Percentiles rank a stretch among this genome's conserved stretches.
These are phyloP conservation scores for Paspalum notatum DNA, from an alignment of 176 grass and related monocot genomes.

Conservation along the genomic window DNA sequence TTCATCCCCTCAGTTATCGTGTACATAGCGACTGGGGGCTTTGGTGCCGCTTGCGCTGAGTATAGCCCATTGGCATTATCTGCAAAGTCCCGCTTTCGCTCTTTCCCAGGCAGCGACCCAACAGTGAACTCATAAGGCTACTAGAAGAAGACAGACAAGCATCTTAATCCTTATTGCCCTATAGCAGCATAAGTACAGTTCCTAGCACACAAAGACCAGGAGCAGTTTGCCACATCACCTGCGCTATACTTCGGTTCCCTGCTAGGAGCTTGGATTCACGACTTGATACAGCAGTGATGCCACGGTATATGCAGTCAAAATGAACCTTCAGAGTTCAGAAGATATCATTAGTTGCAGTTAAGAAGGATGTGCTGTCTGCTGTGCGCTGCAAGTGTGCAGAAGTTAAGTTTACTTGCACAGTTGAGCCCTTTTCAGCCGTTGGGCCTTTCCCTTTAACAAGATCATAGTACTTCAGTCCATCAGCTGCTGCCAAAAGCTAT, in stretches of 20 bases:
- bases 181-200: neutral
- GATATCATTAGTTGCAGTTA: neutral
- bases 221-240: conserved; percentile 59
- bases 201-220: neutral
- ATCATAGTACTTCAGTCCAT: conserved; percentile 94
- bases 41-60: conserved; percentile 84
- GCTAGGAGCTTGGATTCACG: conserved; percentile 95
- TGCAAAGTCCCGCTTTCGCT: conserved; percentile 84
- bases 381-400: neutral
- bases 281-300: conserved; percentile 84
- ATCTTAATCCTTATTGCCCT: conserved; percentile 35
- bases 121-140: conserved; percentile 99
- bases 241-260: conserved; percentile 84
- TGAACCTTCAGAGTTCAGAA: conserved; percentile 64
- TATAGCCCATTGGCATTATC: conserved; percentile 85
- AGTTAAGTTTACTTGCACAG: conserved; percentile 60
- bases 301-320: conserved; percentile 86
- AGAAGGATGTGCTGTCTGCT: neutral
- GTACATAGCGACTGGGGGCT: conserved; percentile 81
- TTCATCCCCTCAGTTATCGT: conserved; percentile 92
- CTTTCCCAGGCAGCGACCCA: conserved; percentile 79
- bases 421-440: conserved; percentile 68
- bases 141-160: conserved; percentile 55
- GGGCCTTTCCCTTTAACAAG: conserved; percentile 74
- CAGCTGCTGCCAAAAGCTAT: conserved; percentile 51